Evolutionary conservation across 2,329 filamentous ascomycete genomes (phyloP).

Genomic region (Diaporthe caulivora): DNA sequence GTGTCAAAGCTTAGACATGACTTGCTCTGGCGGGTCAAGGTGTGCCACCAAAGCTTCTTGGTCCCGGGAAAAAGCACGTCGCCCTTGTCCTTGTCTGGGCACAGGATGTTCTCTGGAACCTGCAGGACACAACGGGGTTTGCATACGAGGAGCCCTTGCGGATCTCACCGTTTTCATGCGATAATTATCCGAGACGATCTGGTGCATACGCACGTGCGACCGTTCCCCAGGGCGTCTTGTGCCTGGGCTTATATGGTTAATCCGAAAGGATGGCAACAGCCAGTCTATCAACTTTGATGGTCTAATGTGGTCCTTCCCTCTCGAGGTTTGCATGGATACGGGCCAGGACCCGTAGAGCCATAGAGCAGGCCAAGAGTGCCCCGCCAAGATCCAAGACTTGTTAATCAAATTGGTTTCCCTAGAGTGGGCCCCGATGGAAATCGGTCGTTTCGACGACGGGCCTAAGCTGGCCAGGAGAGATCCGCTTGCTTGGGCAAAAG

Average conservation of each 20-base stretch:
- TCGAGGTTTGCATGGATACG: background rate
- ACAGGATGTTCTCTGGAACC: slow-evolving; percentile 6
- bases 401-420: slow-evolving; percentile 20
- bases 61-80: slow-evolving; percentile 5
- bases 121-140: slow-evolving; percentile 12
- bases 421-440: background rate
- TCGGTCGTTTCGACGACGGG: slow-evolving; percentile 15
- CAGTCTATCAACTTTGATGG: background rate
- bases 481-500: slow-evolving; percentile 1
- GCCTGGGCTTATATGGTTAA: background rate
- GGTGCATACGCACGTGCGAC: background rate
- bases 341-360: background rate
- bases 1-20: slow-evolving; percentile 12
- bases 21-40: background rate
- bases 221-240: background rate
- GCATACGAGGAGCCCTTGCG: background rate
- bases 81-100: slow-evolving; percentile 27
- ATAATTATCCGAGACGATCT: slow-evolving; percentile 2
- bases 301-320: background rate
- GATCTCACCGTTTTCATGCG: slow-evolving; percentile 2
- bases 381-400: background rate
- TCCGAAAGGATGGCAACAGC: background rate
- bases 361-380: background rate
- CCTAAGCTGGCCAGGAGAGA: background rate
- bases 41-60: slow-evolving; percentile 3